Base-by-base conservation (phyloP, 805 yeast species). In the Starmerella etchellsii region DNA sequence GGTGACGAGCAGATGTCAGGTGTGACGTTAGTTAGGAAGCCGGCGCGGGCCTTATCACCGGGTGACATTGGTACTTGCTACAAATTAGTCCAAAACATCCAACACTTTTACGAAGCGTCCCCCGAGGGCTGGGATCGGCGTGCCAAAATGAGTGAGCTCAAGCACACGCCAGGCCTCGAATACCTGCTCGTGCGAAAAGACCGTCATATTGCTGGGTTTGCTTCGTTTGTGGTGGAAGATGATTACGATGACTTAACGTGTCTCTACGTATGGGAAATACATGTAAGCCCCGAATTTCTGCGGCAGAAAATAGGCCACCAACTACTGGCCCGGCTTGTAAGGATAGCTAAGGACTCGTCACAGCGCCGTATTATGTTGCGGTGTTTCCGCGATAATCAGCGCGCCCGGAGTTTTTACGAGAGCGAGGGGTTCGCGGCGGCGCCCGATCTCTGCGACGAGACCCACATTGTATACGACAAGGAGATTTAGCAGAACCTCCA, bases 401-500 rank as follows among this genome's bases (percentile, higher is more conserved):
- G n/a, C 10, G 50, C 48, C 2, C 31, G 34, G 15, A 31, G 14
- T 22, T 47, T 47, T 29, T 47, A 47, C 26, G 26, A 24, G n/a
- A 28, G 32, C 10, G 37, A 19, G 24, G 49, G 49, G 21, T 45
- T 45, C 25, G 35, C 27, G 11, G 43, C 31, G 30, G 33, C 14
- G 10, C 28, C 20, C 13, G 34, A 20, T 8, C 8, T 25, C 18
- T 23, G 11, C 16, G 28, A 29, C 19, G 38, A 35, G 21, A 18
- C 13, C 11, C 4, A n/a, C 31, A 5, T 20, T 4, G 13, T 25
- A 18, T 35, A 29, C 34, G 16, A 13, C 31, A 14, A 11, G 15
- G 16, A 6, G n/a, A 31, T 31, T 39, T 39, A 53, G 41, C 81
- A 63, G 47, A 82, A 74, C 57, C 81, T 67, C 71, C 83, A 85